Conservation (phyloP, 148 eudicot species). For the Rhododendron ovatum region DNA sequence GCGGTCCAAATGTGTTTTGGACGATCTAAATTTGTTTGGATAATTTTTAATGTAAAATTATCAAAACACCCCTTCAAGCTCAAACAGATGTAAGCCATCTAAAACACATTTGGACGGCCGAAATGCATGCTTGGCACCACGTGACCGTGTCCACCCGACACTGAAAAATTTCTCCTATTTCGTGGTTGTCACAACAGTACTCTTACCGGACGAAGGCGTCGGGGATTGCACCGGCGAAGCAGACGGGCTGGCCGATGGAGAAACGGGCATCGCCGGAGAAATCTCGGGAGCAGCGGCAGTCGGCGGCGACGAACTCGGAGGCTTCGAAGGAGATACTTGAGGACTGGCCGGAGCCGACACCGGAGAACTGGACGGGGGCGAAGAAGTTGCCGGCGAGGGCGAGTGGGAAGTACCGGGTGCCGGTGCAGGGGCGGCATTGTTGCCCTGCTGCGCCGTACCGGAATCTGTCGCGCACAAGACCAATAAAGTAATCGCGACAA, state of each 20-base stretch:
- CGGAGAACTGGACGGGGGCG: conserved; percentile 16
- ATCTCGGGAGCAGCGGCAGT: background rate
- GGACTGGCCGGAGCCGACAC: conserved; percentile 15
- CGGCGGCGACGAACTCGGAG: conserved; percentile 24
- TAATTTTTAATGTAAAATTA: no score
- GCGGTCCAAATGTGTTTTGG: no score
- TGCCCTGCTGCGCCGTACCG: conserved; percentile 14
- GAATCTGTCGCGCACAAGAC: conserved; percentile 14
- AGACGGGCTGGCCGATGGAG: conserved; percentile 17
- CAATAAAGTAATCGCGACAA: conserved; percentile 13
- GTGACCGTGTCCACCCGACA: no score
- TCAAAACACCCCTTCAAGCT: no score
- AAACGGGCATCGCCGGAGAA: conserved; percentile 8
- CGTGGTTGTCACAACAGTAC: background rate
- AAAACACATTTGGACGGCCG: no score
- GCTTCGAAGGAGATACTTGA: conserved; percentile 23
- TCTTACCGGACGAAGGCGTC: background rate
- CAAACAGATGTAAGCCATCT: no score
- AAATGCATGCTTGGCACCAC: no score
- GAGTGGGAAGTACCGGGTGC: conserved; percentile 8
- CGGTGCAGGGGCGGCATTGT: conserved; percentile 19
- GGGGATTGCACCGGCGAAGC: conserved; percentile 13
- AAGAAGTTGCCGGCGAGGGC: conserved; percentile 4
- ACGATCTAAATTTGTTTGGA: no score
- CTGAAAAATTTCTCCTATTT: no score